Evolutionary conservation across 1,284 basidiomycete genomes (phyloP), one percentile per base, ranked within the genome.

Genomic region (Rhodotorula mucilaginosa): DNA sequence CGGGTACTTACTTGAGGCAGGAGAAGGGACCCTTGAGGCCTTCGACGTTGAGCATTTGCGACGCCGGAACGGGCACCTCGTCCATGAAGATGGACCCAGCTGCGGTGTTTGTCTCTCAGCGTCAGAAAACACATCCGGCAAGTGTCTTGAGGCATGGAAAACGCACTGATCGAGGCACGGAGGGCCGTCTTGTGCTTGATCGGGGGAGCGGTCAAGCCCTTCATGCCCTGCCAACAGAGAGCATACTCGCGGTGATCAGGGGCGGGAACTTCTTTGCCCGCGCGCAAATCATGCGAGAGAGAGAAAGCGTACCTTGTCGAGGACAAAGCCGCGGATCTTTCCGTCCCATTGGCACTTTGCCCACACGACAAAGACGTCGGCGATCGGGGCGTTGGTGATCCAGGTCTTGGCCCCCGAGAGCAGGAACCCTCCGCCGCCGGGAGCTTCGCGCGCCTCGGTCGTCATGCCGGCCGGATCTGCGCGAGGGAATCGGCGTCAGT

Each of bases 181-280:
- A 99, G 86, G 3, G 93, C 90, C 39, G 96, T 83, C 82, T 99
- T 98, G 83, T 97, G 90, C 82, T 92, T 93, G 82, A 98, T 97
- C 4, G 89, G 83, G 10, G 93, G 92, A 1, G 94, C 88, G 13
- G 88, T 86, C 34, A 98, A 85, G n/a, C 95, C 94, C 78, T 89
- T 87, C 78, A 87, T 84, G 13, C 88, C 93, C 91, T 93, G 52
- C 21, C 26, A 15, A 8, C 8, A 4, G 12, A n/a, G 8, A 5
- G 6, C 47, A 46, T 34, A 12, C 18, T 23, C 44, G 26, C 26
- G 18, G 5, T n/a, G 15, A 67, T 88, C 91, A 44, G 39, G 23
- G 2, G 26, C 26, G 18, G 23, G 15, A 6, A 6, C 7, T 16
- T 16, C 16, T 46, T 15, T 26, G 13, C 23, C 12, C 16, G 7